These are phyloP conservation scores for Pseudogymnoascus sp. DNA, from an alignment of 2,329 filamentous ascomycete genomes.

Conservation along the genomic window DNA sequence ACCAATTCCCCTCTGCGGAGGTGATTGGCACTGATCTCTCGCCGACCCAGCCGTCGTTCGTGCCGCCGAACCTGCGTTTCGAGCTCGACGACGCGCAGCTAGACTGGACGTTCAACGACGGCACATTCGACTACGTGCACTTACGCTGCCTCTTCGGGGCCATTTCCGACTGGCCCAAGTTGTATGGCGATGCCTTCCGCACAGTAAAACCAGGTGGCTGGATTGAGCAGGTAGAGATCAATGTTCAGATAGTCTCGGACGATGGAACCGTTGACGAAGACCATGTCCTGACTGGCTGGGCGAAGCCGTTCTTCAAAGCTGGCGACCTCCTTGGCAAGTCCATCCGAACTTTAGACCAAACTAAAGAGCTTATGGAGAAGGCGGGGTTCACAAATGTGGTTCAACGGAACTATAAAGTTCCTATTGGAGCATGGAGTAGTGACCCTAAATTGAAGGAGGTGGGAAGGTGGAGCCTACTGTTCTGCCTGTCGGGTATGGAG, in stretches of 20 bases:
- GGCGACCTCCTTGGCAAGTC: conserved; percentile 28
- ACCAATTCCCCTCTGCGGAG: conserved; percentile 18
- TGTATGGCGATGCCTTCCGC: conserved; percentile 7
- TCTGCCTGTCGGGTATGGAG: not conserved
- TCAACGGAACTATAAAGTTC: conserved; percentile 16
- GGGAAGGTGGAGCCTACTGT: conserved; percentile 6
- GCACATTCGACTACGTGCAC: conserved; percentile 31
- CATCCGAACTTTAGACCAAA: not conserved
- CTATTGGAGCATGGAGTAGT: conserved; percentile 13
- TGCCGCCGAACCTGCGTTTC: conserved; percentile 24
- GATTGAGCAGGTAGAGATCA: conserved; percentile 16
- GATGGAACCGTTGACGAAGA: conserved; percentile 9
- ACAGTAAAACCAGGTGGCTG: conserved; percentile 15
- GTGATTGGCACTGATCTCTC: conserved; percentile 22
- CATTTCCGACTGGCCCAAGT: conserved; percentile 26
- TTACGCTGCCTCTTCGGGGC: conserved; percentile 31
- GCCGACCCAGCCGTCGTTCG: conserved; percentile 23
- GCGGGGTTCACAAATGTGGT: conserved; percentile 18
- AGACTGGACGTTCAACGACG: conserved; percentile 23
- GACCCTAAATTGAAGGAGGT: conserved; percentile 10
- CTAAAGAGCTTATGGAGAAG: conserved; percentile 24
- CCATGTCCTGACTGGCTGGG: not conserved
- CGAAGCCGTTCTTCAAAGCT: conserved; percentile 29
- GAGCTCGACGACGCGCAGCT: conserved; percentile 30
- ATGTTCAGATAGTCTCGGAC: conserved; percentile 4